Conservation (phyloP, 139 green algal species). For the Raphidocelis subcapitata region DNA sequence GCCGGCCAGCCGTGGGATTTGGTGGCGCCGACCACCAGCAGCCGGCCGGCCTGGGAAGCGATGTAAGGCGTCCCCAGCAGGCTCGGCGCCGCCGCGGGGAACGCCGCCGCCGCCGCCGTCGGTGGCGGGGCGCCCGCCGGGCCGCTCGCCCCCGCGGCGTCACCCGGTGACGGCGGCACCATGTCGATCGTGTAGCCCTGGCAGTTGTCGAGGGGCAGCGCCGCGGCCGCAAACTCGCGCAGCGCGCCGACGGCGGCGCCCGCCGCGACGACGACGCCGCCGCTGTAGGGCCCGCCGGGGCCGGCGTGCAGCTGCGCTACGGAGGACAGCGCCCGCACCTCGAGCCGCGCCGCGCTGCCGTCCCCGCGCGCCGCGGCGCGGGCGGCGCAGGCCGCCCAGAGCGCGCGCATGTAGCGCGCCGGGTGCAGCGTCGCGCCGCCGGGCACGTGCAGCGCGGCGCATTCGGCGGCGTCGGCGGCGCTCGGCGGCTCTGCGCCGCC, state of each 20-base stretch:
- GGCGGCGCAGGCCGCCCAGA: constrained; percentile 61
- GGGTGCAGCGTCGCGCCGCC: constrained; percentile 54
- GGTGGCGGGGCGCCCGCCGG: neutral
- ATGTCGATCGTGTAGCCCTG: constrained; percentile 67
- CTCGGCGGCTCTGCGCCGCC: neutral
- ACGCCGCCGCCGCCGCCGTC: constrained; percentile 4
- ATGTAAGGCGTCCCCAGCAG: constrained; percentile 80
- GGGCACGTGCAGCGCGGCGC: constrained; percentile 35
- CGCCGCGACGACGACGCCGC: constrained; percentile 64
- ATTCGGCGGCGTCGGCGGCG: neutral
- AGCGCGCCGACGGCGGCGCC: constrained; percentile 61
- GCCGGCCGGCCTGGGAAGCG: constrained; percentile 39
- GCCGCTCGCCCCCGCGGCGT: neutral
- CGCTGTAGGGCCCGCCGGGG: constrained; percentile 24
- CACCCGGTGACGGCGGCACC: neutral
- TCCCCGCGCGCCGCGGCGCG: neutral
- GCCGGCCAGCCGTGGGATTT: constrained; percentile 53
- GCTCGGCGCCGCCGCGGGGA: constrained; percentile 50
- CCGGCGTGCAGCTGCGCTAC: constrained; percentile 38
- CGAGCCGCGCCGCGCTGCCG: constrained; percentile 29
- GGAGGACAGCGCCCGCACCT: constrained; percentile 31
- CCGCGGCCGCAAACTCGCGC: constrained; percentile 32
- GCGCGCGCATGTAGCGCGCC: constrained; percentile 52
- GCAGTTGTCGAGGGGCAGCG: constrained; percentile 55
- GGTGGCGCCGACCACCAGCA: constrained; percentile 71